Evolutionary conservation across 768 basidiomycete species (phyloP), one percentile per base, ranked within the genome.

Genomic region (Mycena latifolia): DNA sequence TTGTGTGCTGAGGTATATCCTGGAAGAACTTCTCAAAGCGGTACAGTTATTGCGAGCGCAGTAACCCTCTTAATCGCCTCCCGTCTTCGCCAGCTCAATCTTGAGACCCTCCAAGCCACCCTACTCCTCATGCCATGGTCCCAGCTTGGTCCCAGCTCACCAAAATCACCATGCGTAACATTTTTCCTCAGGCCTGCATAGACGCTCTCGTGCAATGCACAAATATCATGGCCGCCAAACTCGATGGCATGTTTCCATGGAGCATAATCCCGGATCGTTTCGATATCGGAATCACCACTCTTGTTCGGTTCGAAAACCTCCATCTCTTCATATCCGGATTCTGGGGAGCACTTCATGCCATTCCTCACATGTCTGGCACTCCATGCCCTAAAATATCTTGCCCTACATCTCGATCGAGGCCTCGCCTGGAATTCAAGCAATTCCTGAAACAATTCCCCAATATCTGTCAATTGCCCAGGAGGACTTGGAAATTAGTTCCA

Each of bases 391-490:
- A 51, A 54, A 25, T 10, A 5, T 5, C 37, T 39, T 14, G 17
- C 8, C 15, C 37, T 39, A 9, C 11, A 39, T 39, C 37, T 39
- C 37, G 37, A 33, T 3, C 6, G 60, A 58, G 65, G 18, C 28
- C 3, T 48, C 52, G n/a, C 7, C 10, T 22, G 3, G 52, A 54
- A 20, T 58, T 67, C 46, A 55, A 50, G 14, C 29, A 54, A 33
- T 67, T 63, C 46, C 66, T 53, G 45, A 22, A 22, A 12, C 24
- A 56, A 28, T 47, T 50, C 17, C 56, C 61, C 27, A 59, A 63
- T 24, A 37, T 67, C 31, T 67, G 17, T 28, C 41, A 11, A 56
- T 67, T n/a, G n/a, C n/a, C n/a, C n/a, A n/a, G n/a, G 5, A 53
- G 0, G 29, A 7, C 22, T 52, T 50, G 20, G 7, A 24, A 9